These are phyloP conservation scores for Corchorus capsularis DNA, from an alignment of 345 rosid genomes.

Conservation along the genomic window DNA sequence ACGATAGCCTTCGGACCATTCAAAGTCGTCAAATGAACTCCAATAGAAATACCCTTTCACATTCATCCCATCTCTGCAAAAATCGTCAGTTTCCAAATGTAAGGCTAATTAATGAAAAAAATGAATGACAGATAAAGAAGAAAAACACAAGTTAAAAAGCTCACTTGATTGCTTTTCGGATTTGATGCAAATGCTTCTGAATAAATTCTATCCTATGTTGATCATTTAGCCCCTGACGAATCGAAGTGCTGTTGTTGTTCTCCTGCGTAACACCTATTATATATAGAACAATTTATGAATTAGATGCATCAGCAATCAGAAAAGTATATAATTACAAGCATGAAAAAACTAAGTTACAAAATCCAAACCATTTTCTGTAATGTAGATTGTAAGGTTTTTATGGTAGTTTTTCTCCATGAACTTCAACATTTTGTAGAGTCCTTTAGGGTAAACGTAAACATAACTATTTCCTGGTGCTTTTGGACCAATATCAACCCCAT, in stretches of 20 bases:
- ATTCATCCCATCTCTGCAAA: constrained; percentile 40
- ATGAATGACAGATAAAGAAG: background rate
- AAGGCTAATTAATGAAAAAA: background rate
- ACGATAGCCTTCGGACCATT: constrained; percentile 48
- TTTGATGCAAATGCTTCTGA: constrained; percentile 28
- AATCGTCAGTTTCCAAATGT: background rate
- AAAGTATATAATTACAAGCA: too few relatives aligned
- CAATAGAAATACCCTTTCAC: constrained; percentile 68
- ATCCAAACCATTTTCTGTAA: constrained; percentile 45
- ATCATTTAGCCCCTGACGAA: constrained; percentile 22
- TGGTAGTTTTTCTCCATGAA: constrained; percentile 26
- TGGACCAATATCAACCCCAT: constrained; percentile 41
- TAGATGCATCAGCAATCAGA: background rate
- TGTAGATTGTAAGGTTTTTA: constrained; percentile 34
- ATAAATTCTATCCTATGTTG: constrained; percentile 34
- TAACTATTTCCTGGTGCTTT: constrained; percentile 31
- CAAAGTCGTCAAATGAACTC: constrained; percentile 60
- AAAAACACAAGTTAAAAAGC: background rate
- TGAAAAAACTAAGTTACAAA: background rate
- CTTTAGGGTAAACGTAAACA: constrained; percentile 35
- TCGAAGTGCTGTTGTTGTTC: constrained; percentile 4
- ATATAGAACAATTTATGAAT: background rate
- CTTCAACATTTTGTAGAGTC: constrained; percentile 37
- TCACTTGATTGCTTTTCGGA: constrained; percentile 31
- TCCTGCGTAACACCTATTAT: constrained; percentile 31